A percentile compares a stretch with the other conserved stretches of the same genome.
Evolutionary conservation across 1,284 basidiomycete genomes (phyloP).

Genomic region (Irpex rosettiformis): DNA sequence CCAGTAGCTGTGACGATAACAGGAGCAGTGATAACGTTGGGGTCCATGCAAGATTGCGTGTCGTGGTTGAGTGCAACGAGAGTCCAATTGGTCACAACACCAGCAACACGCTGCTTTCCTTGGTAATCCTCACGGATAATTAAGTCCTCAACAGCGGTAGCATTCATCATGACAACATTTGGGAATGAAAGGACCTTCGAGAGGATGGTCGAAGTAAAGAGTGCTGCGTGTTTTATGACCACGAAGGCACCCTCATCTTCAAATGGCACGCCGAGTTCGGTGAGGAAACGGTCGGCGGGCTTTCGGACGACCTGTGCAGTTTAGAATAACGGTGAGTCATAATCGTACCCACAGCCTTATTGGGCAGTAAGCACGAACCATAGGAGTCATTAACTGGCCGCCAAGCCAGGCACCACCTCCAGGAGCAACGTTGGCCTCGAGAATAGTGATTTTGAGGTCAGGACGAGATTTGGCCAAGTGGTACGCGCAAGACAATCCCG

Average conservation of each 20-base stretch:
- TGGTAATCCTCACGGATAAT: slow-evolving; percentile 62
- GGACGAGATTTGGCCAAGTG: slow-evolving; percentile 66
- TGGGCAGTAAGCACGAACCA: slow-evolving; percentile 42
- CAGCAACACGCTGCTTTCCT: slow-evolving; percentile 68
- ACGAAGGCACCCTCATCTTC: slow-evolving; percentile 82
- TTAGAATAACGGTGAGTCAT: neutral
- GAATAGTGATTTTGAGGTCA: slow-evolving; percentile 77
- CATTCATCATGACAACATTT: slow-evolving; percentile 76
- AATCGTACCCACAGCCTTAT: neutral
- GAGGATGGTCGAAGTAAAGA: slow-evolving; percentile 81
- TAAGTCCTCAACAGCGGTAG: slow-evolving; percentile 76
- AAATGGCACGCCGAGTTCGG: slow-evolving; percentile 72
- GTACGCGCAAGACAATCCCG: slow-evolving; percentile 79
- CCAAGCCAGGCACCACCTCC: slow-evolving; percentile 77
- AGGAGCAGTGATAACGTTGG: slow-evolving; percentile 79
- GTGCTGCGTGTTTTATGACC: slow-evolving; percentile 78
- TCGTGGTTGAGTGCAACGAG: slow-evolving; percentile 81
- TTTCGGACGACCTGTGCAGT: slow-evolving; percentile 68
- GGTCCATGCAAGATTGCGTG: slow-evolving; percentile 85
- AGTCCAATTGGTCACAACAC: slow-evolving; percentile 86
- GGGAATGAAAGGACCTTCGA: slow-evolving; percentile 71
- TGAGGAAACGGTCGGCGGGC: slow-evolving; percentile 74
- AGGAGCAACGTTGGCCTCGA: slow-evolving; percentile 83
- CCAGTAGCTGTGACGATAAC: slow-evolving; percentile 63
- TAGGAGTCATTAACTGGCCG: slow-evolving; percentile 82